Percentiles rank a stretch among this genome's conserved stretches.
Evolutionary conservation across 2,329 filamentous ascomycete genomes (phyloP).

Genomic region (Seiridium unicorne): DNA sequence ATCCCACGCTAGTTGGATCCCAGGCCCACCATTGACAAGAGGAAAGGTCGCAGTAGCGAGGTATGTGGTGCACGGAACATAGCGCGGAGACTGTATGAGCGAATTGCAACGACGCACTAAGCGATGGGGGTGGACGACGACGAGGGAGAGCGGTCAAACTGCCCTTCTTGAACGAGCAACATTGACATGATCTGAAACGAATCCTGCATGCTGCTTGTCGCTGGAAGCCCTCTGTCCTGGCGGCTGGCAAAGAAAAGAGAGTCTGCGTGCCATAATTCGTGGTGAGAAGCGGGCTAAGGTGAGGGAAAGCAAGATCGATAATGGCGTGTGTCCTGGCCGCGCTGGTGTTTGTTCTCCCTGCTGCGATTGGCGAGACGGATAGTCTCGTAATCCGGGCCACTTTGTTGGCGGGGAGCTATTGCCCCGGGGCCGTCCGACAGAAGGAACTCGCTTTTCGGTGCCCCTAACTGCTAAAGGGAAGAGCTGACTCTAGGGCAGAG

Average conservation of each 20-base stretch:
- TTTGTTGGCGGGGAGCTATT: neutral
- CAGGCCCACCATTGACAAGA: neutral
- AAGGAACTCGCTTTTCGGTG: neutral
- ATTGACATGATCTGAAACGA: neutral
- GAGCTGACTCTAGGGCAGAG: neutral
- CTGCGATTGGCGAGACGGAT: neutral
- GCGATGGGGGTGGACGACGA: neutral
- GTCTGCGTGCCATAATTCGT: no score
- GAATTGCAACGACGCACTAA: neutral
- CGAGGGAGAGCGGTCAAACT: neutral
- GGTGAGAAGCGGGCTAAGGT: no score
- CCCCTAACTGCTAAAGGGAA: neutral
- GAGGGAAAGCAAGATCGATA: neutral
- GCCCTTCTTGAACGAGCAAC: neutral
- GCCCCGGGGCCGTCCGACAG: neutral
- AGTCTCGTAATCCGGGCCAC: neutral
- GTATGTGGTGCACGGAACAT: neutral
- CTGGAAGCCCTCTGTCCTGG: neutral
- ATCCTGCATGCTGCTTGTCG: neutral
- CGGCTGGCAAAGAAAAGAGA: neutral
- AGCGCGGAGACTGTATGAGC: neutral
- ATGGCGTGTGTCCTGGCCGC: neutral
- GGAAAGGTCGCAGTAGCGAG: neutral
- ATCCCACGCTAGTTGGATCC: neutral
- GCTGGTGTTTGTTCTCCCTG: no score